These are phyloP conservation scores for Hymenoscyphus fructigenus DNA, from an alignment of 2,329 filamentous ascomycete genomes.

Conservation along the genomic window DNA sequence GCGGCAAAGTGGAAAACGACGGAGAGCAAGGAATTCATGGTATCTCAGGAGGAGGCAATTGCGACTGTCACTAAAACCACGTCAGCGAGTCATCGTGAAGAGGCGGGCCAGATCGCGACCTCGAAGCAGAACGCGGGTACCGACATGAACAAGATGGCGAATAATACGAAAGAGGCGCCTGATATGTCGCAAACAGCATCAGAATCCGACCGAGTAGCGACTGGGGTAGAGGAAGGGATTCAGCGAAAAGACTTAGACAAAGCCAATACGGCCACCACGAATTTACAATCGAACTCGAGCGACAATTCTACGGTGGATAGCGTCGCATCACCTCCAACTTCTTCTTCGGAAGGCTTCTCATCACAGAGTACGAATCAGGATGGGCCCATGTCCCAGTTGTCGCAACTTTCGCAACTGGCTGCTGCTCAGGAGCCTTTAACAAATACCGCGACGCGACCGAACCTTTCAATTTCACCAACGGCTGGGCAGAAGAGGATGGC, in stretches of 20 bases:
- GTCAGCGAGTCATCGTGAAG: slow-evolving; percentile 24
- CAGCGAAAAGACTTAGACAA: slow-evolving; percentile 13
- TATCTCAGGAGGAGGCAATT: slow-evolving; percentile 31
- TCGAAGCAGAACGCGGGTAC: slow-evolving; percentile 27
- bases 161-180: slow-evolving; percentile 24
- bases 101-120: slow-evolving; percentile 15
- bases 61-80: slow-evolving; percentile 30
- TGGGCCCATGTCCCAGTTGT: slow-evolving; percentile 53
- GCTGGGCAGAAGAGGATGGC: slow-evolving; percentile 71
- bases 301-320: slow-evolving; percentile 45
- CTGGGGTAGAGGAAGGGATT: slow-evolving; percentile 6
- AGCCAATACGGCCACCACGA: slow-evolving; percentile 14
- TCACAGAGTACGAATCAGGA: slow-evolving; percentile 46
- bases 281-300: slow-evolving; percentile 34
- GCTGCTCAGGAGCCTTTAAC: slow-evolving; percentile 46
- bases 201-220: slow-evolving; percentile 16
- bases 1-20: not conserved
- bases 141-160: slow-evolving; percentile 26
- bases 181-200: slow-evolving; percentile 11
- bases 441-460: slow-evolving; percentile 24
- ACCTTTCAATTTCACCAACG: slow-evolving; percentile 25
- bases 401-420: slow-evolving; percentile 58
- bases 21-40: slow-evolving; percentile 22
- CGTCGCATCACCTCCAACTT: slow-evolving; percentile 40
- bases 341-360: slow-evolving; percentile 37